Conservation (phyloP, 1,284 basidiomycete genomes). For the Paramarasmius palmivorus region DNA sequence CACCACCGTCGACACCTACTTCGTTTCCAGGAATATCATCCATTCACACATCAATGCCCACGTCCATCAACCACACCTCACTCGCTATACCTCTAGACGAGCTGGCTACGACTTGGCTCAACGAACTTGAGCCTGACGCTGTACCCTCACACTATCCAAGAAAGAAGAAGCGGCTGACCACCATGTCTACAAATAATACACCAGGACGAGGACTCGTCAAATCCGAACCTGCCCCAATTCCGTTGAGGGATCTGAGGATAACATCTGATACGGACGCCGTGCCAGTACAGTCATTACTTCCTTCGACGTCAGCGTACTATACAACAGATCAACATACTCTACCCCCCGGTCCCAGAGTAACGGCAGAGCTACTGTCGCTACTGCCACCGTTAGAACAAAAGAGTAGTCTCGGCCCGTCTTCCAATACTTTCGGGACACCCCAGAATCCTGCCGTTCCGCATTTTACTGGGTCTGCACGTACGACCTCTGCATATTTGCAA, state of each 20-base stretch:
- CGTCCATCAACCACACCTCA: conserved; percentile 44
- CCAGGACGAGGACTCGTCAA: conserved; percentile 13
- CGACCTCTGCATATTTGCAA: no score
- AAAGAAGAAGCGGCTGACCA: no score
- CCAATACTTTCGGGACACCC: neutral
- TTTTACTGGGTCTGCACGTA: conserved; percentile 4
- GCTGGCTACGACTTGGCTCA: conserved; percentile 59
- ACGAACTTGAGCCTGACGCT: conserved; percentile 42
- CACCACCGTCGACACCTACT: conserved; percentile 20
- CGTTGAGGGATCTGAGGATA: neutral
- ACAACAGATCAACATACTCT: neutral
- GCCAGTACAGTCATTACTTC: conserved; percentile 2
- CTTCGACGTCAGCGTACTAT: neutral
- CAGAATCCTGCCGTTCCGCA: neutral
- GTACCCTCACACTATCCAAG: conserved; percentile 15
- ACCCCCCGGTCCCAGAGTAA: conserved; percentile 3
- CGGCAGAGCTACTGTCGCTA: conserved; percentile 5
- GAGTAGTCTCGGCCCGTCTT: neutral
- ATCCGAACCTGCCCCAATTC: conserved; percentile 1
- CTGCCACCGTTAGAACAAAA: conserved; percentile 9
- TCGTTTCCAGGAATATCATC: neutral
- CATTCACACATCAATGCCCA: conserved; percentile 30
- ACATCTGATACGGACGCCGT: neutral
- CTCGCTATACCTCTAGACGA: conserved; percentile 58
- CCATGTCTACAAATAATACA: neutral